Conservation (phyloP, 805 yeast species). For the Nakazawaea sp. region DNA sequence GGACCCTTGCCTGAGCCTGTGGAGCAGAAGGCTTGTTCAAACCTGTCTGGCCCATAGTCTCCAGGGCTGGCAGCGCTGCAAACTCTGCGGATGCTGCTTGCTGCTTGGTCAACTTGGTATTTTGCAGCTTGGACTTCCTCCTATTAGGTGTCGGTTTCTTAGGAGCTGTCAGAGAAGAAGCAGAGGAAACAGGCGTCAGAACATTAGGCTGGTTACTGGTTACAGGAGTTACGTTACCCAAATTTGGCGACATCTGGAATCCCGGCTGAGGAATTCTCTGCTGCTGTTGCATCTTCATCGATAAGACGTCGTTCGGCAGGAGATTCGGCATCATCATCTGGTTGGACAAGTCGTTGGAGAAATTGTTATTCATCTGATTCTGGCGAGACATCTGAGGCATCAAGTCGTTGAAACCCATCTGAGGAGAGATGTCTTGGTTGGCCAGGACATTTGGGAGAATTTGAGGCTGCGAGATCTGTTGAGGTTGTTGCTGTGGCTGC, state of each 20-base stretch:
- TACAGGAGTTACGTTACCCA: slow-evolving; percentile 2
- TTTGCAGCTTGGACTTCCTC: slow-evolving; percentile 16
- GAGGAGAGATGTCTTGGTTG: slow-evolving; percentile 1
- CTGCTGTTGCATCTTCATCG: slow-evolving; percentile 14
- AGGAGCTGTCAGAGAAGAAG: slow-evolving; percentile 4
- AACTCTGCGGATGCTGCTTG: slow-evolving; percentile 7
- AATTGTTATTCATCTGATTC: not conserved
- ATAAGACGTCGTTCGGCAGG: slow-evolving; percentile 2
- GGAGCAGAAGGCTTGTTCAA: not conserved
- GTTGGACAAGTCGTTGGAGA: not conserved
- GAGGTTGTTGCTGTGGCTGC: slow-evolving; percentile 17
- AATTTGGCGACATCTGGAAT: slow-evolving; percentile 20
- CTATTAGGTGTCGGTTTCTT: slow-evolving; percentile 18
- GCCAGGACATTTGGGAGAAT: not conserved
- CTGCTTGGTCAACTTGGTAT: slow-evolving; percentile 11
- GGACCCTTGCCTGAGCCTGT: not conserved
- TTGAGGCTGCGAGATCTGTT: slow-evolving; percentile 16
- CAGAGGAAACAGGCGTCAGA: slow-evolving; percentile 12
- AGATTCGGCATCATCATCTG: slow-evolving; percentile 9
- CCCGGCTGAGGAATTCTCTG: slow-evolving; percentile 18
- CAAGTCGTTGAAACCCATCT: not conserved
- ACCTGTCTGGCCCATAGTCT: not conserved
- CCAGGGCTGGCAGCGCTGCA: slow-evolving; percentile 4
- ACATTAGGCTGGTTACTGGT: slow-evolving; percentile 2
- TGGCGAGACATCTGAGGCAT: slow-evolving; percentile 1